These are phyloP conservation scores for Kodamaea arcana DNA, from an alignment of 1,139 yeast genomes.

Conservation along the genomic window DNA sequence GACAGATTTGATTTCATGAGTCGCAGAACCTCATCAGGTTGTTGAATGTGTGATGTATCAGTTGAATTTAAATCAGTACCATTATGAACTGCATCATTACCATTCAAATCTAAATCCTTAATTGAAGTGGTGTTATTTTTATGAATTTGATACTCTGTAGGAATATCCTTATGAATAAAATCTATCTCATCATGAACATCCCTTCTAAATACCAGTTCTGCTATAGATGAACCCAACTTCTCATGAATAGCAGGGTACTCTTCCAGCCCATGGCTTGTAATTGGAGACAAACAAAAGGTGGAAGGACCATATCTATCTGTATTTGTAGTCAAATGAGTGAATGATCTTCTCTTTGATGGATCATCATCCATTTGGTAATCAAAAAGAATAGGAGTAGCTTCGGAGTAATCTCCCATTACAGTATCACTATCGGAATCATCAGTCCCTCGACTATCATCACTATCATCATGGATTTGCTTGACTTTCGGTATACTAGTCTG, in stretches of 20 bases:
- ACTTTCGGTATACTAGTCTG: conserved; percentile 3
- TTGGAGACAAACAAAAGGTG: conserved; percentile 32
- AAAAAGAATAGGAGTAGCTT: neutral
- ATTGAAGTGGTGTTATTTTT: neutral
- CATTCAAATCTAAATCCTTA: neutral
- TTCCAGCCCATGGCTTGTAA: conserved; percentile 29
- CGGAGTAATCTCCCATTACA: conserved; percentile 1
- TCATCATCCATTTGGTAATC: neutral
- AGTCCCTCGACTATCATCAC: neutral
- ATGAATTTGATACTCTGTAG: neutral
- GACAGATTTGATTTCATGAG: neutral
- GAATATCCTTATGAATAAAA: no score
- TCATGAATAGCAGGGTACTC: neutral
- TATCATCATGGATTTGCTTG: neutral
- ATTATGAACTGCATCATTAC: neutral
- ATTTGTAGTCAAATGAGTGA: conserved; percentile 1
- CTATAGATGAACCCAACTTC: neutral
- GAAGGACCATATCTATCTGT: conserved; percentile 15
- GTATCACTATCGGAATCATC: neutral
- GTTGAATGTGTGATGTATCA: no score
- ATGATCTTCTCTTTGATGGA: neutral
- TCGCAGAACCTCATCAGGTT: no score
- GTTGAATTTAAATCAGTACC: neutral
- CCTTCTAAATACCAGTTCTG: no score
- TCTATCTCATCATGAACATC: no score